Base-by-base conservation (phyloP, 805 yeast genomes). In the Torulaspora delbrueckii region DNA sequence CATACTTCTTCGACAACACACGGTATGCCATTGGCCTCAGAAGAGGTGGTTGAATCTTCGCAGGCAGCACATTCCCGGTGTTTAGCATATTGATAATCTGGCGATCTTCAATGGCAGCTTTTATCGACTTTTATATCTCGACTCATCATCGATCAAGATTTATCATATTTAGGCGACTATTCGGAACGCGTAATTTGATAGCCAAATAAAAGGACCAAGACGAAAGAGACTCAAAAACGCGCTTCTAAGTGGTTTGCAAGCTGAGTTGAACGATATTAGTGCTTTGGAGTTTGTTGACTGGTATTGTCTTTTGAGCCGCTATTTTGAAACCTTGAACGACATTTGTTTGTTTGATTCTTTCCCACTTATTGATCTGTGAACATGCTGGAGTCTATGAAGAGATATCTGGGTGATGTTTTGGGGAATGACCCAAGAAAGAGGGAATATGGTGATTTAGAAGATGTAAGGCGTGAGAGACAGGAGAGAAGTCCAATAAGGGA, bases 11-110 rank as follows among this genome's bases (percentile, higher is more conserved):
- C 4, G 98, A 86, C 7, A 93, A 66, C 1, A 91, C 78, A 33
- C 99, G 72, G 63, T 90, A 93, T 0, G 97, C 97, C 40, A 91
- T 69, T 1, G 99, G 99, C 37, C 99, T 76, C 36, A 93, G 70
- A 58, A 86, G 86, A 0, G 91, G 78, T 0, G 96, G 87, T 43
- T 81, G 85, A 1, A 91, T 77, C 46, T 76, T 75, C 2, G 87
- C 81, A 0, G 97, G 97, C 9, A 90, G 73, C 14, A 75, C 78
- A 19, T 47, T 52, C 2, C 58, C 59, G 13, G 56, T 36, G n/a
- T 47, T 40, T 30, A 57, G 47, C 61, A 59, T 57, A 10, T 19
- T 39, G 12, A 10, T n/a, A 2, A 26, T 26, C n/a, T 27, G 24
- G 5, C 22, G 8, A 3, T 14, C 36, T 8, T 24, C 37, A 8